Conservation (phyloP, 108 stramenopile species). For the Parietichytrium sp. region DNA sequence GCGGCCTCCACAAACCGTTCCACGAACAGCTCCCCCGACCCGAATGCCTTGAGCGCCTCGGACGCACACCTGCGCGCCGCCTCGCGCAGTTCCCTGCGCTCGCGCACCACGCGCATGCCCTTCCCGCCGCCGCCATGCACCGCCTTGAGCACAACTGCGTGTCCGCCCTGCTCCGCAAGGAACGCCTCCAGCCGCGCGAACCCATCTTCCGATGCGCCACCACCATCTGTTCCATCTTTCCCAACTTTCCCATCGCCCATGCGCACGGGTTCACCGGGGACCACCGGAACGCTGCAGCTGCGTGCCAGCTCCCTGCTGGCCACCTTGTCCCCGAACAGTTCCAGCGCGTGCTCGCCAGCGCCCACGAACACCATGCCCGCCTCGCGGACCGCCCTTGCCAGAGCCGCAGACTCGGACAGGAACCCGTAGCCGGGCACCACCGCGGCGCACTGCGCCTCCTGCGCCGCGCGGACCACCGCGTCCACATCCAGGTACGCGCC, state of each 20-base stretch:
- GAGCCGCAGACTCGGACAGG: conserved; percentile 72
- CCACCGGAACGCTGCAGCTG: conserved; percentile 77
- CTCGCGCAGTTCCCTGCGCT: conserved; percentile 60
- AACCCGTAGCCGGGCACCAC: conserved; percentile 82
- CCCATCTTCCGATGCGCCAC: not conserved
- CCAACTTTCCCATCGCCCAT: too few relatives aligned
- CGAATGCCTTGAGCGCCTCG: conserved; percentile 85
- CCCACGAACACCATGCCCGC: conserved; percentile 81
- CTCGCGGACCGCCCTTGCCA: conserved; percentile 70
- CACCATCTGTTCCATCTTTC: too few relatives aligned
- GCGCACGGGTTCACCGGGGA: conserved; percentile 79
- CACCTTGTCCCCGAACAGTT: conserved; percentile 87
- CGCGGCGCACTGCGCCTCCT: conserved; percentile 74
- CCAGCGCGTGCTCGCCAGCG: conserved; percentile 74
- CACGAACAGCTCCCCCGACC: conserved; percentile 86
- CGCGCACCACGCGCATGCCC: conserved; percentile 87
- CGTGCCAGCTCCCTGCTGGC: conserved; percentile 81
- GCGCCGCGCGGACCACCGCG: conserved; percentile 76
- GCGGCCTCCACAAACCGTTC: conserved; percentile 86
- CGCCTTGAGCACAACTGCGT: conserved; percentile 95
- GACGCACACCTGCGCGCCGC: conserved; percentile 73
- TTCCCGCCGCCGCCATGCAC: conserved; percentile 91
- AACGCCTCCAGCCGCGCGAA: conserved; percentile 36
- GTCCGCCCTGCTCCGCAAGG: conserved; percentile 75
- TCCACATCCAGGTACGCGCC: conserved; percentile 83